Percentiles rank a stretch among this genome's conserved stretches.
Conservation (phyloP, 768 basidiomycete genomes). For the Heimioporus sp. region DNA sequence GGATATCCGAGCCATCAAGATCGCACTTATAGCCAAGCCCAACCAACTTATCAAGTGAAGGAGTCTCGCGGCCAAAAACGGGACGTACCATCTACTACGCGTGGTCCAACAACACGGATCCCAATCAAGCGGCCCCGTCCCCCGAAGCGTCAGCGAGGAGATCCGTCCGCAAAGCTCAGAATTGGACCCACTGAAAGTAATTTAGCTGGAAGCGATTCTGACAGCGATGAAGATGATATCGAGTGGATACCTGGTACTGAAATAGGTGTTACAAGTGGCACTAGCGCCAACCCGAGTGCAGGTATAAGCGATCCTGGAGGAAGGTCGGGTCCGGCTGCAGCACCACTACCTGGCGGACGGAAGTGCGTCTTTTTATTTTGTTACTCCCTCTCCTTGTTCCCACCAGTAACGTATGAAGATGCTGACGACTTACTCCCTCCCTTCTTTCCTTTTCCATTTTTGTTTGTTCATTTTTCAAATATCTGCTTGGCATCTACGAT, state of each 20-base stretch:
- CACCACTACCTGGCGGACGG: slow-evolving; percentile 19
- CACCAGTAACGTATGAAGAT: not conserved
- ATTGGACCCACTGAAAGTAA: not conserved
- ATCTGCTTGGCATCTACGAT: not conserved
- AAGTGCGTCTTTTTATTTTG: slow-evolving; percentile 23
- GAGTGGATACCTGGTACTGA: slow-evolving; percentile 21
- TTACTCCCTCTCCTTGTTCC: not conserved
- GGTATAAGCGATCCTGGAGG: slow-evolving; percentile 1
- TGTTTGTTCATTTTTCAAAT: not conserved
- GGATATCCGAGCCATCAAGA: not conserved
- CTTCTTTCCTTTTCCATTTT: not conserved
- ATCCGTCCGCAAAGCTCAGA: not conserved
- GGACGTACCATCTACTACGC: not conserved
- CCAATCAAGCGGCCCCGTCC: slow-evolving; percentile 21
- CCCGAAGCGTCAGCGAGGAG: slow-evolving; percentile 19
- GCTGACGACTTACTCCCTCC: slow-evolving; percentile 10
- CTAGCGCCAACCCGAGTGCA: not conserved
- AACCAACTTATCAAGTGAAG: not conserved
- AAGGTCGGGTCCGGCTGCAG: slow-evolving; percentile 1
- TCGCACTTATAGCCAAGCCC: not conserved
- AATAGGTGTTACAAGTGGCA: not conserved
- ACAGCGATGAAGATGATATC: slow-evolving; percentile 31
- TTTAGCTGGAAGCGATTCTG: slow-evolving; percentile 25
- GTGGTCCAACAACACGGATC: slow-evolving; percentile 1
- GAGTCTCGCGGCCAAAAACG: slow-evolving; percentile 2